Conservation (phyloP, 2,329 filamentous ascomycete genomes). For the Xylariales sp. region DNA sequence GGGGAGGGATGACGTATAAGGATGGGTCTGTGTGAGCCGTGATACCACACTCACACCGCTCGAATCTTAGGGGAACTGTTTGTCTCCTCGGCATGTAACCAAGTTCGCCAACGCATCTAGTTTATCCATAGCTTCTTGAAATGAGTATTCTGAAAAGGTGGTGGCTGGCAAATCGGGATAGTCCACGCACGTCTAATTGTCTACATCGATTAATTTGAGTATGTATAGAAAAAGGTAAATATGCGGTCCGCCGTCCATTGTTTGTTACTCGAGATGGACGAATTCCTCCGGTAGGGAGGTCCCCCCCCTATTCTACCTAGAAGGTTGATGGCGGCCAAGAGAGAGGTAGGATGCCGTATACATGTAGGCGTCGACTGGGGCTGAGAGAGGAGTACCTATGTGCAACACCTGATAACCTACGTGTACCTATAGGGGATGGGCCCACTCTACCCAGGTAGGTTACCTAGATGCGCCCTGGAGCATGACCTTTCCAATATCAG, state of each 20-base stretch:
- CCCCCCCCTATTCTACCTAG: background rate
- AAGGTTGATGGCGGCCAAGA: too few species aligned
- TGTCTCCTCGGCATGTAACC: too few species aligned
- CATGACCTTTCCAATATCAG: too few species aligned
- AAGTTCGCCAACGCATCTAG: background rate
- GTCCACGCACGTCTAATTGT: background rate
- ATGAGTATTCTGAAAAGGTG: background rate
- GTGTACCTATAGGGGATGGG: too few species aligned
- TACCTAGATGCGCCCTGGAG: too few species aligned
- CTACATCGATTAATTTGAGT: background rate
- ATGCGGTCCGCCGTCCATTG: background rate
- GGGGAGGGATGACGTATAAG: constrained; percentile 64
- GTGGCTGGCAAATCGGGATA: background rate
- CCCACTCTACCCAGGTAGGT: too few species aligned
- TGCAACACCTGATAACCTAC: too few species aligned
- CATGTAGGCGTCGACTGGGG: too few species aligned
- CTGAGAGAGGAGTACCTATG: too few species aligned
- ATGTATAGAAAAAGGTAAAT: too few species aligned
- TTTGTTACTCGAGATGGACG: background rate
- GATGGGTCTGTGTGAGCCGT: constrained; percentile 10
- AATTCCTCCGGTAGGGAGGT: background rate
- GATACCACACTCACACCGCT: constrained; percentile 33
- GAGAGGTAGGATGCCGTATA: too few species aligned
- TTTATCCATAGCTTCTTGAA: background rate
- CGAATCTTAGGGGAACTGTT: background rate